Conservation (phyloP, 2,329 filamentous ascomycete species). For the Ophiostoma sp. region DNA sequence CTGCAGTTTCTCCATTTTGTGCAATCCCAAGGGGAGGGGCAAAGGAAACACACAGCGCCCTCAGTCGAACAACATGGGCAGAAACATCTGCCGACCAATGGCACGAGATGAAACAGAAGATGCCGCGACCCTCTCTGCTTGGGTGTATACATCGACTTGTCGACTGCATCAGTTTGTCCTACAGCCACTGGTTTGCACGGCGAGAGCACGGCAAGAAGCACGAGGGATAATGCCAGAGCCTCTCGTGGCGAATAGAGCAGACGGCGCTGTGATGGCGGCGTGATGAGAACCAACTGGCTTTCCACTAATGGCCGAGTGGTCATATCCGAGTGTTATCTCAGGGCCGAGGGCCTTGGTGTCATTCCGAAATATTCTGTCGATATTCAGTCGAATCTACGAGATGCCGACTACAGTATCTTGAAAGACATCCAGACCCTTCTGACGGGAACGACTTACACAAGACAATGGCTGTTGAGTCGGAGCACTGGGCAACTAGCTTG, state of each 20-base stretch:
- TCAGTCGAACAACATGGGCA: not conserved
- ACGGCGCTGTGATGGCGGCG: slow-evolving; percentile 20
- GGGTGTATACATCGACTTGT: not conserved
- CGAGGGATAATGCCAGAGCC: not conserved
- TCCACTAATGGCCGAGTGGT: not conserved
- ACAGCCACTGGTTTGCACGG: slow-evolving; percentile 18
- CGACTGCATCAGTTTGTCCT: slow-evolving; percentile 18
- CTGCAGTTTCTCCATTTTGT: not conserved
- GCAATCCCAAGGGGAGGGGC: not conserved
- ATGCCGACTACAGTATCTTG: not conserved
- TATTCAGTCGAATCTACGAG: not conserved
- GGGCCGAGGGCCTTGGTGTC: not conserved
- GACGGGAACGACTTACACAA: not conserved
- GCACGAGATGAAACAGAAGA: slow-evolving; percentile 22
- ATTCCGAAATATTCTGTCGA: not conserved
- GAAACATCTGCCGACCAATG: slow-evolving; percentile 23
- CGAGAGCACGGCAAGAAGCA: not conserved
- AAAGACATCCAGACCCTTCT: not conserved
- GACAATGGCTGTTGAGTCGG: not conserved
- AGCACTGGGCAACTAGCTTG: not conserved
- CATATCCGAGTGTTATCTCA: not conserved
- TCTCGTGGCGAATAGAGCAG: slow-evolving; percentile 2
- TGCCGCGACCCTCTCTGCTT: slow-evolving; percentile 20
- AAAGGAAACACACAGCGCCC: not conserved
- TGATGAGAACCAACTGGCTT: not conserved